Percentiles rank a stretch among this genome's conserved stretches.
Evolutionary conservation across 2,329 filamentous ascomycete genomes (phyloP).

Genomic region (Diaporthe vaccinii): DNA sequence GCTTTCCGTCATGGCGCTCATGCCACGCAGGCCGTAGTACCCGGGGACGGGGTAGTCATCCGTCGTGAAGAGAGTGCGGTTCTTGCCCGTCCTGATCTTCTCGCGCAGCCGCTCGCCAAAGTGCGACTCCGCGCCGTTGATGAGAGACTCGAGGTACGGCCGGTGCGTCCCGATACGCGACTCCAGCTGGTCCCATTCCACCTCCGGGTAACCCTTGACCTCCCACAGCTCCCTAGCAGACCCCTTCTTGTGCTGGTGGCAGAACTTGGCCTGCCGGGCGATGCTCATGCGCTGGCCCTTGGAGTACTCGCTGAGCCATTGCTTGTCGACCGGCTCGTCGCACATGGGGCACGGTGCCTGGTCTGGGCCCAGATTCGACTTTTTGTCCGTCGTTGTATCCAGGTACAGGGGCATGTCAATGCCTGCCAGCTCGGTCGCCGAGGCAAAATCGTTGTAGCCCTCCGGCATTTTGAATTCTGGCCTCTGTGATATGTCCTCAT

Average conservation of each 20-base stretch:
- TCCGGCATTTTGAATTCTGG: slow-evolving; percentile 38
- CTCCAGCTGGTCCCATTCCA: slow-evolving; percentile 77
- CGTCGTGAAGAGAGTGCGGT: slow-evolving; percentile 71
- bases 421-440: not conserved
- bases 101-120: slow-evolving; percentile 71
- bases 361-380: slow-evolving; percentile 6
- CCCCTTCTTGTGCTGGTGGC: slow-evolving; percentile 70
- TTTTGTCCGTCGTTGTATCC: not conserved
- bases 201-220: slow-evolving; percentile 74
- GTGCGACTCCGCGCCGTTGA: slow-evolving; percentile 71
- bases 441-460: slow-evolving; percentile 35
- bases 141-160: slow-evolving; percentile 67
- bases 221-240: slow-evolving; percentile 64
- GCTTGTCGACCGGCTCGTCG: slow-evolving; percentile 67
- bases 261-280: slow-evolving; percentile 73
- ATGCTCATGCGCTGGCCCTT: slow-evolving; percentile 65
- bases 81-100: slow-evolving; percentile 69
- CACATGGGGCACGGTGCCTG: slow-evolving; percentile 76
- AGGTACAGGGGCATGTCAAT: slow-evolving; percentile 20
- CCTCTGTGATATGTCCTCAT: slow-evolving; percentile 33
- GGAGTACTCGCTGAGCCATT: slow-evolving; percentile 67
- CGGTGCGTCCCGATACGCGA: slow-evolving; percentile 70
- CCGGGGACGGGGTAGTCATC: slow-evolving; percentile 76
- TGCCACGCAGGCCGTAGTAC: slow-evolving; percentile 85
- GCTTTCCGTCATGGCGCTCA: slow-evolving; percentile 78